Evolutionary conservation across 2,329 filamentous ascomycete genomes (phyloP), one percentile per base, ranked within the genome.

Genomic region (Colletotrichum phormii): DNA sequence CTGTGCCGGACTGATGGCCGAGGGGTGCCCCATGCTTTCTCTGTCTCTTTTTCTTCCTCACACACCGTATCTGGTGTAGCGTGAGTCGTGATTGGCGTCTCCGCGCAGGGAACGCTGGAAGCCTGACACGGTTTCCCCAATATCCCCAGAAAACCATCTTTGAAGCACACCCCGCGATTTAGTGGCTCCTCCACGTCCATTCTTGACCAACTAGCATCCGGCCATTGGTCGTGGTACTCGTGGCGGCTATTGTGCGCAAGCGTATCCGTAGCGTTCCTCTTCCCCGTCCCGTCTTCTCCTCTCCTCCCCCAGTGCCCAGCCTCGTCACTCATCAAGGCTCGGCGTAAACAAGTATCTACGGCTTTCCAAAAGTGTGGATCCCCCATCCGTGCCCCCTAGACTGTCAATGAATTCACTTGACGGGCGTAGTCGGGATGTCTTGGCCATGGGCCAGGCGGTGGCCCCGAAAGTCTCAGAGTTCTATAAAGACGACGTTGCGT

Each of bases 401-500:
- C 31, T 26, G 9, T 24, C 24, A 46, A 60, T 60, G 54, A 55
- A 37, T 51, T 7, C 18, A 42, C 11, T 61, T 64, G 54, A 60
- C 57, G 51, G 57, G 64, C 35, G 24, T 67, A 66, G 24, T 67
- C 64, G 64, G 68, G 59, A 26, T 22, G 59, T 31, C 61, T 22
- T 42, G 62, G 55, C 46, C 55, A 49, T 33, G 49, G 49, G 37
- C 37, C 22, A 22, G 64, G n/a, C 24, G 24, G 46, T 26, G 15
- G 22, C n/a, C 22, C 37, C 42, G 18, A 12, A 7, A n/a, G 42
- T 46, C 18, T 51, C 29, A 7, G 46, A 37, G 35, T 54, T 64
- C 70, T 72, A 72, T 64, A 70, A 70, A 70, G 70, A 69, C 70
- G 6, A 55, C 65, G 65, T 64, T 37, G 60, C 22, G 42, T 70